Percentiles rank a stretch among this genome's conserved stretches.
These are phyloP conservation scores for Hyaloscypha hepaticicola DNA, from an alignment of 495 filamentous ascomycete species.

Conservation along the genomic window DNA sequence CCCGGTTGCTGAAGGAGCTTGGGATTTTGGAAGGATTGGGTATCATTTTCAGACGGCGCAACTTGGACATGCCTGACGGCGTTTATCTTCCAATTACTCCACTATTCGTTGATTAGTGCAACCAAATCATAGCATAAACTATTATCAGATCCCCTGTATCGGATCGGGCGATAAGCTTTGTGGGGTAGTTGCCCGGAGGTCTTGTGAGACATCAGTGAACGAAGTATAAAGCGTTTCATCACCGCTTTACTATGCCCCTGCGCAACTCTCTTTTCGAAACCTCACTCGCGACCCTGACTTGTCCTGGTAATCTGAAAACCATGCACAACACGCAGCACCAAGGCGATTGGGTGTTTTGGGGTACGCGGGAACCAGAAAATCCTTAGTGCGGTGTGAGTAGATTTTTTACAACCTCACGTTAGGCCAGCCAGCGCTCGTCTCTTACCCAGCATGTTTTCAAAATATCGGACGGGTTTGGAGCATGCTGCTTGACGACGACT, in stretches of 20 bases:
- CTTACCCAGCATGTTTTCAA: neutral
- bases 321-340: neutral
- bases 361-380: neutral
- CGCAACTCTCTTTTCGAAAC: slow-evolving; percentile 9
- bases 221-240: neutral
- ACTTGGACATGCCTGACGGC: neutral
- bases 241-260: slow-evolving; percentile 1
- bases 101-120: neutral
- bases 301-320: slow-evolving; percentile 10
- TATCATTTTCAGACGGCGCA: neutral
- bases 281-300: slow-evolving; percentile 2
- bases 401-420: neutral
- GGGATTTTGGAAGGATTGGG: slow-evolving; percentile 1
- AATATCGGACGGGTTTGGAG: neutral
- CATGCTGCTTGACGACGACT: neutral
- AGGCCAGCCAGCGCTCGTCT: slow-evolving; percentile 6
- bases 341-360: neutral
- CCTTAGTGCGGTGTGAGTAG: neutral
- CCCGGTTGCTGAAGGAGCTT: slow-evolving; percentile 23
- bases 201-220: neutral
- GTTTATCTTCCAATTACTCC: neutral
- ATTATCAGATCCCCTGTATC: neutral
- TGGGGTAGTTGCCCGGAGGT: neutral
- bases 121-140: neutral
- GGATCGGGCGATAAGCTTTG: neutral